phyloP scores from a whole-genome alignment of 768 basidiomycete genomes.

The Exsudoporus frostii region DNA sequence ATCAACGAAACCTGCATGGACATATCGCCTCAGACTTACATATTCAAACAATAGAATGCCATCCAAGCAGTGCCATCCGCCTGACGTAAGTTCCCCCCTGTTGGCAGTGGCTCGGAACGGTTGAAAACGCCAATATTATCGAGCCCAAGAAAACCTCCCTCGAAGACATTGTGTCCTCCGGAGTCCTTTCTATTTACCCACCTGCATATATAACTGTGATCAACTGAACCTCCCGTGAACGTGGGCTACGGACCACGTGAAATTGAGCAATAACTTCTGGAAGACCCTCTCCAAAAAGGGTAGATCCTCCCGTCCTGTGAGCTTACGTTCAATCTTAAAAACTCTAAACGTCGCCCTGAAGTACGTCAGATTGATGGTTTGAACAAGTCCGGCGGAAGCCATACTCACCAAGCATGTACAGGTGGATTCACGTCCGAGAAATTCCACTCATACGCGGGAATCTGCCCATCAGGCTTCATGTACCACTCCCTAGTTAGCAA shows the following conservation, averaged over 20 bases:
- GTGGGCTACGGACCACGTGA: conserved; percentile 71
- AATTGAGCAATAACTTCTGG: conserved; percentile 95
- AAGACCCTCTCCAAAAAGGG: conserved; percentile 96
- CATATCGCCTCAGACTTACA: conserved; percentile 47
- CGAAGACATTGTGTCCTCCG: conserved; percentile 94
- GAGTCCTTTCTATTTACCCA: conserved; percentile 99
- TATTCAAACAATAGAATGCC: conserved; percentile 98
- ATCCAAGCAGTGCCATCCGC: conserved; percentile 99
- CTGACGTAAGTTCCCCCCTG: conserved; percentile 90
- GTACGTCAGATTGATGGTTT: not conserved
- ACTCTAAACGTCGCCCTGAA: conserved; percentile 92
- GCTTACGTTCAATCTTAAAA: conserved; percentile 98
- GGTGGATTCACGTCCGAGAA: conserved; percentile 98
- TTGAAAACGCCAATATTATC: conserved; percentile 99
- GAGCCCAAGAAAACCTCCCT: conserved; percentile 95
- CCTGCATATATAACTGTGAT: conserved; percentile 38
- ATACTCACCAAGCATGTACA: conserved; percentile 87
- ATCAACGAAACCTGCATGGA: not conserved
- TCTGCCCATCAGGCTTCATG: conserved; percentile 97
- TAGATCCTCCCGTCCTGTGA: conserved; percentile 87
- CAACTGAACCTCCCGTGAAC: not conserved
- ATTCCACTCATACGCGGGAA: conserved; percentile 99
- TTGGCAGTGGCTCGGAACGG: conserved; percentile 93
- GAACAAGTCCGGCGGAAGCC: not conserved
- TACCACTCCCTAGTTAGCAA: conserved; percentile 98